Evolutionary conservation across 2,329 filamentous ascomycete genomes (phyloP), one percentile per base, ranked within the genome.

Genomic region (Alternaria sp.): DNA sequence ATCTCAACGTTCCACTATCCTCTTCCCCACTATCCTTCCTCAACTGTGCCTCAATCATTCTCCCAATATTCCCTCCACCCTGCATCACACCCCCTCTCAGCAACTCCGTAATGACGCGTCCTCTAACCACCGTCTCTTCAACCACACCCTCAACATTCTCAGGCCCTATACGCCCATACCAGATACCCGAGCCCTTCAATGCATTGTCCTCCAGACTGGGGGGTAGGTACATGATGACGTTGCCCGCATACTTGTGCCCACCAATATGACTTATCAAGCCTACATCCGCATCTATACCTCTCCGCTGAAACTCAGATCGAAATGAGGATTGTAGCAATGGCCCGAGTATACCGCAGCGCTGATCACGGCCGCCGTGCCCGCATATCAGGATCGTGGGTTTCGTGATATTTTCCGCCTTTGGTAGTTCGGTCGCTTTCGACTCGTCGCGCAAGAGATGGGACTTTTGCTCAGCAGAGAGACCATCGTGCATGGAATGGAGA

Each of bases 241-340:
- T 96, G 2, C 93, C 93, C 0, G 93, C 93, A 76, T 90, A 95
- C 77, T 93, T 94, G 80, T 96, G 93, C 0, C 93, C 93, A 1
- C 92, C 92, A 57, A 96, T 89, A 72, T 96, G 93, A 64, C 90
- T 93, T 59, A 94, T 91, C 58, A 90, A 73, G 0, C 88, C 92
- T 0, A 94, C 86, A 51, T 89, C 82, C 2, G 89, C 91, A 1
- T 81, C 75, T 5, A 85, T 77, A 0, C 86, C 87, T 17, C 82
- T 80, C 5, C 76, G 78, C 3, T 79, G 79, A 6, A 94, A 77
- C 71, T 88, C 85, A 9, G 78, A 80, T 68, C 88, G 85, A 69
- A 98, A 98, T 70, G 93, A 90, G 0, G 80, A 80, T 69, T 88
- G 83, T 13, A 98, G 82, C 2, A 93, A 80, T 0, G 93, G 93